Base-by-base conservation (phyloP, 805 yeast species). In the Ogataea ramenticola region DNA sequence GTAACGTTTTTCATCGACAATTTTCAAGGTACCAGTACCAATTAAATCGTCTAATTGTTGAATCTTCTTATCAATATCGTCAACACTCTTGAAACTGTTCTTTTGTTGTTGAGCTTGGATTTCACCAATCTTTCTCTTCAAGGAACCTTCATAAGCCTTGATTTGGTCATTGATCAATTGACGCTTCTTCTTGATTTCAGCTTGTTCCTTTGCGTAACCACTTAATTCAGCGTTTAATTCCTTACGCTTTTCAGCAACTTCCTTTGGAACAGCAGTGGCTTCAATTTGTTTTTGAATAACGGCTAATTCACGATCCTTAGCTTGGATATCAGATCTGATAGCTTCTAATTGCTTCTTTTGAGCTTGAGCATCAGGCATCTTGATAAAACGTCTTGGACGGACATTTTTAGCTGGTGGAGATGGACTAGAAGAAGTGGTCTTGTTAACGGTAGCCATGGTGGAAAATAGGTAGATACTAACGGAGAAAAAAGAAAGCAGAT, bases 1-100 rank as follows among this genome's bases (percentile, higher is more conserved):
- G 51, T 74, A 67, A 60, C 80, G 75, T 71, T 87, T 83, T 75
- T 93, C 99, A 50, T 91, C 96, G 43, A 89, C 97, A 58, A 93
- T 79, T 55, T 86, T 78, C 61, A 93, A 72, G 39, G 74, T 66
- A 50, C 98, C 98, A 41, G 84, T 67, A 44, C 85, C 86, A 49
- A 93, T 82, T 52, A 75, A 71, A 36, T 73, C 75, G 62, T 93
- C 97, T 58, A 88, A 76, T 51, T 70, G 71, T 46, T 62, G 60
- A 57, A 86, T 72, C 64, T 82, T 79, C 46, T 70, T 69, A 54
- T 85, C 89, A 52, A 86, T 82, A 49, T 86, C 95, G 32, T 68
- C 80, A 48, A 74, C 76, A 39, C 71, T 67, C 62, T 80, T 81
- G 74, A 78, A 90, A 52, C 69, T 77, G 65, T 76, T 72, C 68